Conservation (phyloP, 345 rosid genomes). For the Brassica juncea region DNA sequence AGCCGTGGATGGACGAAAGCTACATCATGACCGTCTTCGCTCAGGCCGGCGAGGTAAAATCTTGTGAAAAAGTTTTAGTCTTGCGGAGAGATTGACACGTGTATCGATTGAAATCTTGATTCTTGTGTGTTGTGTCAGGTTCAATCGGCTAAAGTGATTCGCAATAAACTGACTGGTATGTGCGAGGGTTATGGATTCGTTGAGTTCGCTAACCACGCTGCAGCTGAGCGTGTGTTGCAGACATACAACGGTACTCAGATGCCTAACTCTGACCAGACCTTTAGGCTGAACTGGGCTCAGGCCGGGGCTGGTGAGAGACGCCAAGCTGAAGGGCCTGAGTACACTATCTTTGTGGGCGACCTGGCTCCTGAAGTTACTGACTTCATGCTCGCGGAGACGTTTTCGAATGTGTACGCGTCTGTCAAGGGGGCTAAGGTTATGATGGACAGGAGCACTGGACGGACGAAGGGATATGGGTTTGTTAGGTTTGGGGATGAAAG, state of each 20-base stretch:
- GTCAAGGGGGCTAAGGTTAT: slow-evolving; percentile 94
- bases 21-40: slow-evolving; percentile 63
- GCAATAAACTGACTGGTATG: slow-evolving; percentile 63
- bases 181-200: slow-evolving; percentile 91
- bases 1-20: slow-evolving; percentile 92
- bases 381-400: slow-evolving; percentile 67
- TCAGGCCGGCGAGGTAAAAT: slow-evolving; percentile 66
- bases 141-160: slow-evolving; percentile 75
- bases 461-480: slow-evolving; percentile 97
- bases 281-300: slow-evolving; percentile 75
- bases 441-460: slow-evolving; percentile 81
- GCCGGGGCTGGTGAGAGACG: slow-evolving; percentile 74
- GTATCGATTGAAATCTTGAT: background rate
- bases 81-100: background rate
- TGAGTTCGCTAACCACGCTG: slow-evolving; percentile 70
- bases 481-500: slow-evolving; percentile 82
- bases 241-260: slow-evolving; percentile 69
- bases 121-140: slow-evolving; percentile 40
- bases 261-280: slow-evolving; percentile 75
- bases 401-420: slow-evolving; percentile 59
- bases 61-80: background rate
- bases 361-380: slow-evolving; percentile 89
- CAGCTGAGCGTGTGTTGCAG: slow-evolving; percentile 84
- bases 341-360: slow-evolving; percentile 89
- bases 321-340: slow-evolving; percentile 72